Conservation (phyloP, 2,329 filamentous ascomycete species). For the Thielaviopsis punctulata region DNA sequence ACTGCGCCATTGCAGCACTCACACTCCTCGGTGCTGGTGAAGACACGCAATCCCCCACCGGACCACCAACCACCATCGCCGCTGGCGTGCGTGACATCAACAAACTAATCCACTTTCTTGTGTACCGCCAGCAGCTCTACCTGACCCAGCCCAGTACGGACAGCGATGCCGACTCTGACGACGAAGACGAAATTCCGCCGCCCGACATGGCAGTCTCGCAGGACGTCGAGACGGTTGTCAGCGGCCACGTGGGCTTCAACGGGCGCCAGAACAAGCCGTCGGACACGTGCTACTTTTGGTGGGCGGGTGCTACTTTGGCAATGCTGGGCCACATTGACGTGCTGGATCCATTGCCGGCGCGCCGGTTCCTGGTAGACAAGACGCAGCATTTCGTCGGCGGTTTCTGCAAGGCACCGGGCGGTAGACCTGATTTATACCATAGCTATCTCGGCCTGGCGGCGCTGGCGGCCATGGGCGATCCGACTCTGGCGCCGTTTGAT, state of each 20-base stretch:
- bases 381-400: conserved; percentile 77
- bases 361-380: conserved; percentile 60
- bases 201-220: conserved; percentile 4
- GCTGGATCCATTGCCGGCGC: conserved; percentile 41
- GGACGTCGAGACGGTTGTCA: conserved; percentile 1
- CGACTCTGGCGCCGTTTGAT: conserved; percentile 54
- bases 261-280: conserved; percentile 80
- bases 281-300: conserved; percentile 94
- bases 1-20: conserved; percentile 68
- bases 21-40: conserved; percentile 44
- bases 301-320: conserved; percentile 54
- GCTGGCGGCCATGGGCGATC: conserved; percentile 55
- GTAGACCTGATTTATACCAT: conserved; percentile 67
- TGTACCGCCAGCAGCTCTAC: conserved; percentile 46
- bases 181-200: conserved; percentile 19
- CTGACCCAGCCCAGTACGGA: conserved; percentile 21
- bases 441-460: conserved; percentile 75
- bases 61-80: conserved; percentile 13
- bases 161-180: conserved; percentile 25
- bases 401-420: conserved; percentile 55
- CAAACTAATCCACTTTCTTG: conserved; percentile 36
- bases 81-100: conserved; percentile 20
- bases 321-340: conserved; percentile 41
- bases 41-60: conserved; percentile 7
- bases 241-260: conserved; percentile 57